These are phyloP conservation scores for Schwanniomyces pseudopolymorphus DNA, from an alignment of 805 yeast species.

Conservation along the genomic window DNA sequence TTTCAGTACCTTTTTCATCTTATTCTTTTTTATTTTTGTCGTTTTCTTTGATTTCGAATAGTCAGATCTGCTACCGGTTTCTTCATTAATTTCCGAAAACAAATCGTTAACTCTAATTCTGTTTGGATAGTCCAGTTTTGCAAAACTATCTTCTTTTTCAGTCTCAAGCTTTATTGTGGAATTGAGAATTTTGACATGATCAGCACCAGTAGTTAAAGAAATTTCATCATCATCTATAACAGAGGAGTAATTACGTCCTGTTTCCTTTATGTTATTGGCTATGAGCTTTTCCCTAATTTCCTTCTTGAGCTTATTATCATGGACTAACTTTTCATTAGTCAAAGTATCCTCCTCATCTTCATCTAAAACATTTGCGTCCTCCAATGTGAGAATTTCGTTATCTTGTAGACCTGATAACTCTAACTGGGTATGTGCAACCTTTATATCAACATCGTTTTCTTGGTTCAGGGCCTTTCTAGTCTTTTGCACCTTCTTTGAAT, in stretches of 20 bases:
- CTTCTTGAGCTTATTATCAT: slow-evolving; percentile 25
- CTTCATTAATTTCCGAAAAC: slow-evolving; percentile 6
- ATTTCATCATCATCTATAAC: slow-evolving; percentile 13
- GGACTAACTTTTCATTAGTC: slow-evolving; percentile 34
- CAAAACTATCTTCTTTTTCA: not conserved
- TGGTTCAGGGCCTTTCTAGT: slow-evolving; percentile 3
- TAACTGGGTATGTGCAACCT: slow-evolving; percentile 45
- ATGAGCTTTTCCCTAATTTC: slow-evolving; percentile 25
- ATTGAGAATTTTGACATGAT: slow-evolving; percentile 5
- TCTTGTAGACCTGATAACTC: slow-evolving; percentile 38
- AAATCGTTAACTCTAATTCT: not conserved
- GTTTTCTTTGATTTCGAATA: slow-evolving; percentile 16
- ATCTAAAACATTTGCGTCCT: slow-evolving; percentile 44
- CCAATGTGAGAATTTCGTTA: slow-evolving; percentile 56
- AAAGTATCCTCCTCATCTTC: slow-evolving; percentile 32
- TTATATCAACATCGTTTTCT: slow-evolving; percentile 24
- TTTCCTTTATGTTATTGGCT: slow-evolving; percentile 20
- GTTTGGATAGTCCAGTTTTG: not conserved
- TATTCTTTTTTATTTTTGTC: slow-evolving; percentile 42
- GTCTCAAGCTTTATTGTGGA: slow-evolving; percentile 4
- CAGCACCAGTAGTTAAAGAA: slow-evolving; percentile 8
- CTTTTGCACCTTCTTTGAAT: slow-evolving; percentile 3
- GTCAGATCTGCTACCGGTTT: slow-evolving; percentile 8
- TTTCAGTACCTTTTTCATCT: slow-evolving; percentile 40
- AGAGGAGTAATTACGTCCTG: slow-evolving; percentile 13